Evolutionary conservation across 108 stramenopile genomes (phyloP).

Genomic region (Skeletonema potamos): DNA sequence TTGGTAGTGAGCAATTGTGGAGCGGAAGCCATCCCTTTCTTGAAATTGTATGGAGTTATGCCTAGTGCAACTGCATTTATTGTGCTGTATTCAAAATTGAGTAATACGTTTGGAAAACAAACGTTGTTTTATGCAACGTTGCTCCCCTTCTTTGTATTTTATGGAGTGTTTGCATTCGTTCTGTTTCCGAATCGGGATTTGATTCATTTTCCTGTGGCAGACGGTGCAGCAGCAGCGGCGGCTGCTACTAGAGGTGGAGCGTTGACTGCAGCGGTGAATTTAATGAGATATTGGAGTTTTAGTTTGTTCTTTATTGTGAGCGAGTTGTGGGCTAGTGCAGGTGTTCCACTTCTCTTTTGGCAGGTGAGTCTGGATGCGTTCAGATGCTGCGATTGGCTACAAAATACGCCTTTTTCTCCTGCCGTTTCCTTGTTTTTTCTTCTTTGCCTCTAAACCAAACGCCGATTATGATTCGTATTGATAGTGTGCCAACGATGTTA

Average conservation of each 20-base stretch:
- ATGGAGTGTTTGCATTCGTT: slow-evolving; percentile 61
- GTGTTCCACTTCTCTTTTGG: slow-evolving; percentile 53
- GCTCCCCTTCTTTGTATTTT: slow-evolving; percentile 72
- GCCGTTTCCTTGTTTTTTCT: not conserved
- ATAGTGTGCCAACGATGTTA: slow-evolving; percentile 76
- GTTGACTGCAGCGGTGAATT: slow-evolving; percentile 24
- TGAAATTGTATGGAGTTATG: slow-evolving; percentile 65
- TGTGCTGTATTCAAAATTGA: slow-evolving; percentile 56
- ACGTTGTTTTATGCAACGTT: slow-evolving; percentile 62
- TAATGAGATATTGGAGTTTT: slow-evolving; percentile 50
- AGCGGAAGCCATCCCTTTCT: slow-evolving; percentile 74
- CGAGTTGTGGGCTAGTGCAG: slow-evolving; percentile 54
- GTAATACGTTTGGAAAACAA: slow-evolving; percentile 43
- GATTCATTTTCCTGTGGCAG: slow-evolving; percentile 46
- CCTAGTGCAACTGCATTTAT: slow-evolving; percentile 47
- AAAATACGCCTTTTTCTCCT: not conserved
- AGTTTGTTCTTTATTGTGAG: slow-evolving; percentile 51
- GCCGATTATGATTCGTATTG: not conserved
- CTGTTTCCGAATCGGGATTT: slow-evolving; percentile 63
- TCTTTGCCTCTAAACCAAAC: slow-evolving; percentile 34
- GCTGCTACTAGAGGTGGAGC: slow-evolving; percentile 25
- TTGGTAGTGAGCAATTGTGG: slow-evolving; percentile 79
- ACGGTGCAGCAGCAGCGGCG: slow-evolving; percentile 7
- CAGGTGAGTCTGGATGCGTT: too few species aligned
- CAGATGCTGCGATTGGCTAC: too few species aligned